Conservation (phyloP, 768 basidiomycete species). For the Mrakia frigida region DNA sequence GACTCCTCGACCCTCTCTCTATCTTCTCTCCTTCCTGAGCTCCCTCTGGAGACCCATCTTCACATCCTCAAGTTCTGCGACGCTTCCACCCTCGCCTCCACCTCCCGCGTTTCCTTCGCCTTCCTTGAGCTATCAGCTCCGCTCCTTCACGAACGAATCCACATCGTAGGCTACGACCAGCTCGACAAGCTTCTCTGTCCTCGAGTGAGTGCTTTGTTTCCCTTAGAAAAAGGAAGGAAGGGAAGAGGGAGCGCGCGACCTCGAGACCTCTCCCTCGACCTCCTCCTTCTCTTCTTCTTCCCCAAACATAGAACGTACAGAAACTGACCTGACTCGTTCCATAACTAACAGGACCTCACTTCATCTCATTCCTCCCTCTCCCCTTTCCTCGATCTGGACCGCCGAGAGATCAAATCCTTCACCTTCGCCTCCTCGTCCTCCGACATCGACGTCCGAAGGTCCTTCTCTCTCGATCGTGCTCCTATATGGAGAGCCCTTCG, state of each 20-base stretch:
- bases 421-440: background rate
- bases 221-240: background rate
- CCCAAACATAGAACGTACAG: too few species aligned
- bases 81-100: background rate
- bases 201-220: background rate
- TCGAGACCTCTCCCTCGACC: background rate
- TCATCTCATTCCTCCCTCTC: background rate
- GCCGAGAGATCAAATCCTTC: background rate
- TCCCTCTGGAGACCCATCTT: background rate
- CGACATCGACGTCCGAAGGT: background rate
- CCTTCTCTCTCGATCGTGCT: background rate
- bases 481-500: background rate
- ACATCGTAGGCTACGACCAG: background rate
- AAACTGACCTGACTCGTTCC: background rate
- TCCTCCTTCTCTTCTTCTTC: too few species aligned
- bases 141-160: background rate
- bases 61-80: background rate
- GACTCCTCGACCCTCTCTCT: too few species aligned
- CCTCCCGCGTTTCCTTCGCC: background rate
- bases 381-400: background rate
- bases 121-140: background rate
- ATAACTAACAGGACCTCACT: background rate
- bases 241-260: background rate
- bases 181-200: background rate
- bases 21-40: slow-evolving; percentile 31